phyloP scores from a whole-genome alignment of 2,329 filamentous ascomycete genomes.

The Alternaria longipes region DNA sequence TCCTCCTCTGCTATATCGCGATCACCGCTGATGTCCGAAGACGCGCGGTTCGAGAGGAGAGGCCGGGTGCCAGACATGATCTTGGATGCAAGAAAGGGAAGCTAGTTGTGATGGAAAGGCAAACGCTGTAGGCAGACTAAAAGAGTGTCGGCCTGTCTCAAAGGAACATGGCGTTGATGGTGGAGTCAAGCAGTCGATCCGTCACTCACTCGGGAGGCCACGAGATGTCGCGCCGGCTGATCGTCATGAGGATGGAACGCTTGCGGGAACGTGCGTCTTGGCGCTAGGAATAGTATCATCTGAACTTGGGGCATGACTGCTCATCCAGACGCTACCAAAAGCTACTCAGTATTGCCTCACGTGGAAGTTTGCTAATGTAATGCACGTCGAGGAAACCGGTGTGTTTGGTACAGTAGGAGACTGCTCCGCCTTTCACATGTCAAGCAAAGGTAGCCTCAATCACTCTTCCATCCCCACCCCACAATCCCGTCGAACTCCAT shows the following conservation, averaged over 20 bases:
- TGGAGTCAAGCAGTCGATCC: neutral
- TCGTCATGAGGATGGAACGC: conserved; percentile 16
- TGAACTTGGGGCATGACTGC: conserved; percentile 20
- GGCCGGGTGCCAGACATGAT: conserved; percentile 60
- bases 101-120: neutral
- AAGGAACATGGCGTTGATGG: conserved; percentile 12
- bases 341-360: neutral
- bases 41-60: conserved; percentile 63
- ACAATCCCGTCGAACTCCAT: conserved; percentile 28
- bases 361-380: neutral
- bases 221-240: conserved; percentile 24
- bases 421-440: neutral
- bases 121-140: conserved; percentile 3
- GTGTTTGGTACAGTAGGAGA: neutral
- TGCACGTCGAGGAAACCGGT: neutral
- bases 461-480: conserved; percentile 27
- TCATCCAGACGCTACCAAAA: neutral
- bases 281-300: conserved; percentile 22
- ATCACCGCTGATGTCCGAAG: conserved; percentile 65
- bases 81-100: neutral
- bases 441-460: conserved; percentile 3
- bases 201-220: conserved; percentile 7
- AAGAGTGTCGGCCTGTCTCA: conserved; percentile 17
- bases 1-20: conserved; percentile 69
- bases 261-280: conserved; percentile 20